Conservation (phyloP, 495 filamentous ascomycete species). For the Daldinia caldariorum region DNA sequence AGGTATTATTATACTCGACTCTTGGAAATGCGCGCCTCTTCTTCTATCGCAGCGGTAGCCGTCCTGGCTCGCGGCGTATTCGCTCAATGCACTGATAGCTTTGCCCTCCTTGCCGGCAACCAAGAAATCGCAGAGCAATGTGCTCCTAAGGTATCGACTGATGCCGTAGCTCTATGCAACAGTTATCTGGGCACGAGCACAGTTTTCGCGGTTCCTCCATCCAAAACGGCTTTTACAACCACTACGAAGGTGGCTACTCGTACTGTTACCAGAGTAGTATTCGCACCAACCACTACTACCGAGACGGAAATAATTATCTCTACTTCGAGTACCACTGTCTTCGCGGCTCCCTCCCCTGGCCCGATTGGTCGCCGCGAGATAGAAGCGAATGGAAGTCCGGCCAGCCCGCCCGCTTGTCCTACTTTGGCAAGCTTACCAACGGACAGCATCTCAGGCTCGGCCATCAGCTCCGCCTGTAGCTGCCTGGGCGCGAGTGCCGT, state of each 20-base stretch:
- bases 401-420: background rate
- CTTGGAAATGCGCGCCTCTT: background rate
- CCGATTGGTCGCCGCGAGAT: constrained; percentile 4
- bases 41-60: background rate
- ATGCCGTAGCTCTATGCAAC: background rate
- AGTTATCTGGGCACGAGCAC: background rate
- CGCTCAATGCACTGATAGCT: background rate
- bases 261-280: background rate
- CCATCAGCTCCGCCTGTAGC: constrained; percentile 22
- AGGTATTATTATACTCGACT: background rate
- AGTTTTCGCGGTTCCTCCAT: background rate
- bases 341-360: constrained; percentile 17
- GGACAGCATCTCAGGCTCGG: constrained; percentile 1
- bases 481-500: constrained; percentile 9
- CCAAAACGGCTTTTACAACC: background rate
- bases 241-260: background rate
- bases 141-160: background rate
- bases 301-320: constrained; percentile 19
- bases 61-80: background rate
- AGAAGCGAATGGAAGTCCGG: background rate
- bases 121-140: background rate
- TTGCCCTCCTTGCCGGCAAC: background rate
- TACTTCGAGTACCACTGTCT: constrained; percentile 15
- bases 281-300: constrained; percentile 7
- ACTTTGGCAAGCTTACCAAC: background rate